Conservation (phyloP, 2,329 filamentous ascomycete genomes). For the Sarocladiaceae sp. region DNA sequence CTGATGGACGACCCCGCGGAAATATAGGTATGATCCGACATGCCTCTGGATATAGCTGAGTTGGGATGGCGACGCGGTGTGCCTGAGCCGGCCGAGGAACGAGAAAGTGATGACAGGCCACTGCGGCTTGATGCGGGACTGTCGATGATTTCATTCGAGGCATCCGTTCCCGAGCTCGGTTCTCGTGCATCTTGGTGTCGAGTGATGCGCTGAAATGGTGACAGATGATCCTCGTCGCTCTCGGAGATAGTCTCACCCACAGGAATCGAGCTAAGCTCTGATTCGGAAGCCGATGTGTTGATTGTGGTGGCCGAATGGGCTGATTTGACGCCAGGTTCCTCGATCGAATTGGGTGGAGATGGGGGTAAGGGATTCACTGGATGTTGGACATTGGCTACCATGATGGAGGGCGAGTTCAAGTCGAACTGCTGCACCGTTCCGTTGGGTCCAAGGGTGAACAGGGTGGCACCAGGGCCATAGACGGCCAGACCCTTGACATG, state of each 20-base stretch:
- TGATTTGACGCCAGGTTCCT: constrained; percentile 56
- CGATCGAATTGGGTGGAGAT: constrained; percentile 74
- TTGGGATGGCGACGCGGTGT: constrained; percentile 42
- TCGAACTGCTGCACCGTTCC: constrained; percentile 94
- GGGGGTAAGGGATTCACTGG: constrained; percentile 71
- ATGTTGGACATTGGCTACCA: constrained; percentile 86
- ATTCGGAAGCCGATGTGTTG: constrained; percentile 38
- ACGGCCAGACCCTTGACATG: constrained; percentile 76
- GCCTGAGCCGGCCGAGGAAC: constrained; percentile 49
- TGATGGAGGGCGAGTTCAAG: constrained; percentile 70
- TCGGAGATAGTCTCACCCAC: constrained; percentile 63
- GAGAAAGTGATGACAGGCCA: constrained; percentile 52
- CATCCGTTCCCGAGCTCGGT: constrained; percentile 50
- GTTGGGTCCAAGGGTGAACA: constrained; percentile 86
- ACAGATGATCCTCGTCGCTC: constrained; percentile 71
- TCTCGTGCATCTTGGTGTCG: constrained; percentile 47
- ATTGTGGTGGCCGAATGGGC: constrained; percentile 40
- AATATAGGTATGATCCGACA: constrained; percentile 62
- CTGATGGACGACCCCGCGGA: constrained; percentile 52
- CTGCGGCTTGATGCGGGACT: constrained; percentile 62
- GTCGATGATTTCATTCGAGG: constrained; percentile 48
- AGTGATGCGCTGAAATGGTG: constrained; percentile 69
- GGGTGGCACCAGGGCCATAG: constrained; percentile 81
- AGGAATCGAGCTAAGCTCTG: constrained; percentile 46
- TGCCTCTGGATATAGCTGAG: constrained; percentile 46